Evolutionary conservation across 768 basidiomycete species (phyloP).

Genomic region (Serendipita sp.): DNA sequence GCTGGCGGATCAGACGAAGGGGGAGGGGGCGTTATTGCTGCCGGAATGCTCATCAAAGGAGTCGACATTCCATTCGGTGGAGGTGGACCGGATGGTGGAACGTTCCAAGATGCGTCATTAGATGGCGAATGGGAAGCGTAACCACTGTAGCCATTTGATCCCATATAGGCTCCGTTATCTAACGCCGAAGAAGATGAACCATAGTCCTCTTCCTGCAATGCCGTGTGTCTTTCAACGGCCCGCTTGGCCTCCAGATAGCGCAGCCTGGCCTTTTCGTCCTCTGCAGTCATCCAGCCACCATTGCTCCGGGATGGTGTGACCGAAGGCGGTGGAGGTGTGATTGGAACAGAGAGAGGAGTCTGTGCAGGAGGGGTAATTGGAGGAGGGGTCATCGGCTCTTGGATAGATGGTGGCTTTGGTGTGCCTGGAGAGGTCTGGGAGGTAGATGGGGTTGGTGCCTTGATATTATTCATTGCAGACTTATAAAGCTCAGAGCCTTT

Average conservation of each 20-base stretch:
- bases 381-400: conserved; percentile 13
- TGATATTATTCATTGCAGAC: conserved; percentile 10
- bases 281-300: conserved; percentile 38
- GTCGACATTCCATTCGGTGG: neutral
- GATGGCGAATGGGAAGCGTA: neutral
- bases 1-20: neutral
- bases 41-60: neutral
- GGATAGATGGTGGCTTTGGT: conserved; percentile 13
- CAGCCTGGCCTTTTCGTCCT: conserved; percentile 60
- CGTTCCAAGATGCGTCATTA: neutral
- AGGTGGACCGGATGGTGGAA: neutral
- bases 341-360: conserved; percentile 14
- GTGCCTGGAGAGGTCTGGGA: neutral
- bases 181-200: conserved; percentile 9
- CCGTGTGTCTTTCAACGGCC: conserved; percentile 49
- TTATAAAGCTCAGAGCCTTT: conserved; percentile 9
- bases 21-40: neutral
- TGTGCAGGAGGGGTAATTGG: conserved; percentile 13
- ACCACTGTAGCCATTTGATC: neutral
- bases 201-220: conserved; percentile 14
- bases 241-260: conserved; percentile 53
- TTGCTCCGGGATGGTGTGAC: neutral
- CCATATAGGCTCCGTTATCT: neutral
- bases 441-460: neutral
- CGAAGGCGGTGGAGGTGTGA: conserved; percentile 21